Conservation (phyloP, 768 basidiomycete genomes). For the Pulveroboletus sp. region DNA sequence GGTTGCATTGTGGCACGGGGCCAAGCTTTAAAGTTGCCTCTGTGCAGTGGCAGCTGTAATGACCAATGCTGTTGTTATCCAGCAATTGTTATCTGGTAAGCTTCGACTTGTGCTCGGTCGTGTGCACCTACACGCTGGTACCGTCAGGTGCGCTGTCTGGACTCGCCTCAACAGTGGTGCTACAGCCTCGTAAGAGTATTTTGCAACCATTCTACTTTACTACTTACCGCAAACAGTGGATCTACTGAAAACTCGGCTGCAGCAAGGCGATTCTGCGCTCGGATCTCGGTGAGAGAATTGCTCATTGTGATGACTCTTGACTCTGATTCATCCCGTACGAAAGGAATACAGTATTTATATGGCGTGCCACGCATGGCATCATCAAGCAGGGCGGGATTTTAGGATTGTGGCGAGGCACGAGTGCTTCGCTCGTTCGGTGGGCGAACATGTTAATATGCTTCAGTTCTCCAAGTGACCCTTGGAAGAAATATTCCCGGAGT, state of each 20-base stretch:
- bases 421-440: constrained; percentile 71
- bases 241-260: constrained; percentile 86
- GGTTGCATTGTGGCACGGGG: too few species aligned
- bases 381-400: constrained; percentile 54
- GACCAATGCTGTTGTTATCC: constrained; percentile 23
- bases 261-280: constrained; percentile 62
- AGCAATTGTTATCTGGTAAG: constrained; percentile 29
- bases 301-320: background rate
- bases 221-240: constrained; percentile 51
- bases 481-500: constrained; percentile 88
- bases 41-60: constrained; percentile 4
- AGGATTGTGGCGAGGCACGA: constrained; percentile 88
- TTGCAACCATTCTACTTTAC: background rate
- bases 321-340: background rate
- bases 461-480: constrained; percentile 1
- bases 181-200: constrained; percentile 61
- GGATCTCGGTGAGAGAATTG: constrained; percentile 34
- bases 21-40: background rate
- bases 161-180: constrained; percentile 63
- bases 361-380: constrained; percentile 52
- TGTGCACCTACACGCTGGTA: background rate
- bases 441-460: constrained; percentile 3
- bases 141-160: constrained; percentile 69
- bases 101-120: background rate
- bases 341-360: constrained; percentile 40